Evolutionary conservation across 106 monocot genomes (phyloP).

Genomic region (Platanthera zijinensis): DNA sequence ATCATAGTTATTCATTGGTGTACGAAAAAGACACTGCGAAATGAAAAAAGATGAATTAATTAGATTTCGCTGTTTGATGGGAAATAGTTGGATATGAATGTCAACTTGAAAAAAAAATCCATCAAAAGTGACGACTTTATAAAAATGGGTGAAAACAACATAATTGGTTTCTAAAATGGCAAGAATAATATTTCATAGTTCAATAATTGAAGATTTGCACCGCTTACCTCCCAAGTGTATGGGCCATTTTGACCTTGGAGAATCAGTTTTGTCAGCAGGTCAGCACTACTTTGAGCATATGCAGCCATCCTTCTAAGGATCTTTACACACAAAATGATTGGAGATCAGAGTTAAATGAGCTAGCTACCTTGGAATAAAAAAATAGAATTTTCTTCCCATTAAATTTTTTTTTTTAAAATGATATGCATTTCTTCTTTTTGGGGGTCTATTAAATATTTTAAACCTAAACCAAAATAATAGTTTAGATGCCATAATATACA

Average conservation of each 20-base stretch:
- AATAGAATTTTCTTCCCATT: too few species aligned
- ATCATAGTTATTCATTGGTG: constrained; percentile 87
- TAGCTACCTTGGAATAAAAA: neutral
- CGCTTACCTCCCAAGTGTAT: constrained; percentile 81
- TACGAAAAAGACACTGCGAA: constrained; percentile 67
- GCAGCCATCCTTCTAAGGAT: constrained; percentile 64
- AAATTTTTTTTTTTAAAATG: too few species aligned
- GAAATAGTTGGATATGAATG: too few species aligned
- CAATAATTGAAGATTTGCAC: neutral
- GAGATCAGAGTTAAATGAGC: neutral
- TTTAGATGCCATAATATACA: too few species aligned
- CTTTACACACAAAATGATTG: constrained; percentile 25
- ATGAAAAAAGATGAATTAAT: neutral
- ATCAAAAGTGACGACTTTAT: too few species aligned
- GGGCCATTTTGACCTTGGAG: constrained; percentile 33
- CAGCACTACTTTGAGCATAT: constrained; percentile 85
- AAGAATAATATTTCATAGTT: neutral
- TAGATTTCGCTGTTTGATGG: too few species aligned
- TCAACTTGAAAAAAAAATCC: too few species aligned
- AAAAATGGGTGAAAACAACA: too few species aligned
- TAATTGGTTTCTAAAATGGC: too few species aligned
- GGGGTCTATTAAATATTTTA: too few species aligned
- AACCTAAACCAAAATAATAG: too few species aligned
- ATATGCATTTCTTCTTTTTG: too few species aligned
- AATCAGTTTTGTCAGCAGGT: constrained; percentile 65